These are phyloP conservation scores for Silene conica DNA, from an alignment of 148 eudicot species.

Conservation along the genomic window DNA sequence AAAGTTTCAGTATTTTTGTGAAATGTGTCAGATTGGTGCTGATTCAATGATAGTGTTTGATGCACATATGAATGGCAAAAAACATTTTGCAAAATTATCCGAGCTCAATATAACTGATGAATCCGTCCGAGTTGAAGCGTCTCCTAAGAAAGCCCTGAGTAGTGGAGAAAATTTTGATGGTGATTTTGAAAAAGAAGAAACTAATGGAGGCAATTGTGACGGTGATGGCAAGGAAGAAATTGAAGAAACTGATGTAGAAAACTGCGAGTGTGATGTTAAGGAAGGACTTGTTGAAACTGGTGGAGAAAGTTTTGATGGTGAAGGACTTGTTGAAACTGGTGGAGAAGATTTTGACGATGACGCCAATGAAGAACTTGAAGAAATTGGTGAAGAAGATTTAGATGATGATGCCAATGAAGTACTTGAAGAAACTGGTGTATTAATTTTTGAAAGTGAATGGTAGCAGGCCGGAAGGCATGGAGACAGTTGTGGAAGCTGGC, in stretches of 20 bases:
- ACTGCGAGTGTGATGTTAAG: neutral
- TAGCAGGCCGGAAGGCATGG: slow-evolving; percentile 3
- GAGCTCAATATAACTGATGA: neutral
- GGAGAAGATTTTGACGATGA: neutral
- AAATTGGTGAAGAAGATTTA: neutral
- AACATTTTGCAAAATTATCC: slow-evolving; percentile 24
- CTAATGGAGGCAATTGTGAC: neutral
- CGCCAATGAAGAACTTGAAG: neutral
- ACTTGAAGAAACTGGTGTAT: neutral
- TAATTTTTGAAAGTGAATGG: neutral
- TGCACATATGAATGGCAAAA: slow-evolving; percentile 43
- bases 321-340: neutral
- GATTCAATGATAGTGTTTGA: slow-evolving; percentile 30
- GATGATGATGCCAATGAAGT: neutral
- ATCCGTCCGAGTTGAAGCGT: neutral
- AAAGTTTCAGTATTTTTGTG: slow-evolving; percentile 41
- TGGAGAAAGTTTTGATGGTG: neutral
- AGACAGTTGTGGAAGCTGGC: neutral
- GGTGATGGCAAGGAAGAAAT: neutral
- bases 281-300: neutral
- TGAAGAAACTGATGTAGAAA: neutral
- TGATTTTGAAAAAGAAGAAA: no score
- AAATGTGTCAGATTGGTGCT: slow-evolving; percentile 44
- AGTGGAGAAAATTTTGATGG: neutral
- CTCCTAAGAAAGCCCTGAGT: neutral